Evolutionary conservation across 148 eudicot species (phyloP), one percentile per base, ranked within the genome.

Genomic region (Bassia scoparia): DNA sequence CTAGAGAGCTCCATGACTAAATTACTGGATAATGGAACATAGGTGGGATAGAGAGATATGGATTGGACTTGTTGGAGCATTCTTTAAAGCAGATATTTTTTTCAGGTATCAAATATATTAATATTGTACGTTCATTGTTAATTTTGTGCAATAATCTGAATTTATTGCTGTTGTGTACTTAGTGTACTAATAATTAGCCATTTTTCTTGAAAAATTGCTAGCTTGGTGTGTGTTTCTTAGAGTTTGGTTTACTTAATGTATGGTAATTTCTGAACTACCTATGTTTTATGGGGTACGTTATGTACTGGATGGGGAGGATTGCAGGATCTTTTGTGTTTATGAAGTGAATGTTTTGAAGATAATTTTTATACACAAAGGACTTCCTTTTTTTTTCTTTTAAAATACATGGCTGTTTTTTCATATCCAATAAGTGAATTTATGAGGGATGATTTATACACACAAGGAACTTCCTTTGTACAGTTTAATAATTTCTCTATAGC

Each of bases 1-100:
- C 85, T 79, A 69, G 88, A 85, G 56, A n/a, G n/a, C 75, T 79
- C 96, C 24, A 80, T 82, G 7, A 77, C 76, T 74, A 87, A 89
- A 71, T 86, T 78, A 69, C 79, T 86, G 85, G 86, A 69, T 61
- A 87, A 81, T 74, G 83, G n/a, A n/a, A 62, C 81, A 34, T 84
- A 82, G 79, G 77, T 72, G 58, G 81, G 82, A 73, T 81, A 59
- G 52, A 82, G 75, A 82, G 82, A 56, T 83, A 43, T 83, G 41
- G 34, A 77, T 77, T 70, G n/a, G 69, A 69, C 71, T 81, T 74
- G 49, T 63, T 15, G 68, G 72, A 29, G 78, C 82, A 64, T 78
- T 69, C 79, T 76, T 75, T 29, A 82, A 70, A 23, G 68, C 75
- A 79, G 65, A n/a, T n/a, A 49, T 33, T 34, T 81, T 79, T 61